Base-by-base conservation (phyloP, 768 basidiomycete genomes). In the Boletales sp. region DNA sequence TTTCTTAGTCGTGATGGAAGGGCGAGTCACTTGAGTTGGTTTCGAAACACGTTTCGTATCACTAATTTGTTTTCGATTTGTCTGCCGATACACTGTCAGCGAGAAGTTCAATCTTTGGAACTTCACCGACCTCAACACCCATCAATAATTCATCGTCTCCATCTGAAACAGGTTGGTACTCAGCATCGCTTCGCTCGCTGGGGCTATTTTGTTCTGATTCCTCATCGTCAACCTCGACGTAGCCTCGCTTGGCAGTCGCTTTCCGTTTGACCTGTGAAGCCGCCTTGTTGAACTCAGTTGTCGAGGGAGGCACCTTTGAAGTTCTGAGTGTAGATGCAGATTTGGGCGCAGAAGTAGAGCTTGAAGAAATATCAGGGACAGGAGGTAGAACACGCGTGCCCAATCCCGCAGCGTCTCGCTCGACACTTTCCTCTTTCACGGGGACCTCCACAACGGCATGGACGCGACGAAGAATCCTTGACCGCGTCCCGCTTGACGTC, bases 131-230 rank as follows among this genome's bases (percentile, higher is more conserved):
- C 72, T 78, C 77, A n/a, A 74, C 69, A 24, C 78, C 80, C 66
- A 86, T 78, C 72, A 79, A 74, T 29, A 86, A 61, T 56, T 84
- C 81, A 53, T 86, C 83, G 5, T 82, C 80, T 11, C 76, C 83
- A 14, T 79, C 68, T 34, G 68, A 66, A 32, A 53, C 52, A 43
- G 56, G 53, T 18, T 51, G 60, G 14, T 56, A 56, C 5, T 43
- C 53, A 21, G 43, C 32, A 19, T 52, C 54, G 11, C 47, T 48
- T 53, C 43, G 57, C 53, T 45, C 43, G 30, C 36, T 27, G 19
- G 36, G 34, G n/a, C 43, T 59, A 12, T 71, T 56, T 24, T n/a
- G 55, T 40, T 48, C 48, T 18, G 59, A 59, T 43, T 54, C 44
- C 38, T 54, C 50, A n/a, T 72, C 66, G 39, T 69, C 71, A 11